These are phyloP conservation scores for Stemphylium vesicarium DNA, from an alignment of 2,329 filamentous ascomycete genomes.

Conservation along the genomic window DNA sequence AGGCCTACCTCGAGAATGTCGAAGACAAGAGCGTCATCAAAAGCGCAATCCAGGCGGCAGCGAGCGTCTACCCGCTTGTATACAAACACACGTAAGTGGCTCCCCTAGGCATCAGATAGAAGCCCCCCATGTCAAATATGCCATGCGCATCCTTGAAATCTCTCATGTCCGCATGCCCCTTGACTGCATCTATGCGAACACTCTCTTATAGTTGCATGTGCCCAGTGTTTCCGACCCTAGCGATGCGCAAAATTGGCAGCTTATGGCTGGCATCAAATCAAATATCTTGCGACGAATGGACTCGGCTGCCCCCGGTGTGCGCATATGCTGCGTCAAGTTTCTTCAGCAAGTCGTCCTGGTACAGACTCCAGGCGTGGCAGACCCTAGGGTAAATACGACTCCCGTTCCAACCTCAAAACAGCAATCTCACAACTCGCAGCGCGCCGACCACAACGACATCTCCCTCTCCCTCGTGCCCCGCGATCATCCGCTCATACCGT, in stretches of 20 bases:
- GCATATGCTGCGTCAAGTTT: constrained; percentile 97
- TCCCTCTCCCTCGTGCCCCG: constrained; percentile 85
- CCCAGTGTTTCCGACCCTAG: constrained; percentile 83
- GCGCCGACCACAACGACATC: constrained; percentile 78
- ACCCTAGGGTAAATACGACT: constrained; percentile 72
- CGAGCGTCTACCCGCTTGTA: constrained; percentile 90
- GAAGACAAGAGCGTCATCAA: constrained; percentile 83
- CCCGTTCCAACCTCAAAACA: constrained; percentile 8
- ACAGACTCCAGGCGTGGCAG: constrained; percentile 84
- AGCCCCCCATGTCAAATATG: constrained; percentile 20
- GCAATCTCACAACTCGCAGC: constrained; percentile 56
- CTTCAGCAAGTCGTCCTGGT: constrained; percentile 90
- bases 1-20: constrained; percentile 56
- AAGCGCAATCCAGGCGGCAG: constrained; percentile 83
- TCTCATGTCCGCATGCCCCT: constrained; percentile 21
- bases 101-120: constrained; percentile 32
- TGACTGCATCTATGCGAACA: constrained; percentile 28
- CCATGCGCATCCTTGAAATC: constrained; percentile 20
- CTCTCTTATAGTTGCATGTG: constrained; percentile 44
- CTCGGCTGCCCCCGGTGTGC: constrained; percentile 73
- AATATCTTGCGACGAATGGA: constrained; percentile 92
- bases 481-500: constrained; percentile 80
- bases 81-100: constrained; percentile 90
- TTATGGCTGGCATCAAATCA: constrained; percentile 86
- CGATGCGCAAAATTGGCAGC: constrained; percentile 83